These are phyloP conservation scores for Pyrus communis DNA, from an alignment of 306 rosid species.

Conservation along the genomic window DNA sequence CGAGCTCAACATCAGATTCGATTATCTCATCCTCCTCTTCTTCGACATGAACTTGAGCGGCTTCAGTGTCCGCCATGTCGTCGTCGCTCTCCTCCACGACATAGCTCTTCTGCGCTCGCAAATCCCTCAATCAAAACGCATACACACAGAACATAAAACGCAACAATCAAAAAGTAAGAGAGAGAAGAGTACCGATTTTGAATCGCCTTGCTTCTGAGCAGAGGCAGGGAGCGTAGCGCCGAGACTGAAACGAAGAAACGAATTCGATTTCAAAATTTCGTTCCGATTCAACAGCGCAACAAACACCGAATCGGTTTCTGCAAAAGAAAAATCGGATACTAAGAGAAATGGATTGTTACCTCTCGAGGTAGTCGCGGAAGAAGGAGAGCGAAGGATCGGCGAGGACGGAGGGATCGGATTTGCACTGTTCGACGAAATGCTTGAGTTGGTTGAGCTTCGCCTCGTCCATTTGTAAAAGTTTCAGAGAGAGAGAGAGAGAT, in stretches of 20 bases:
- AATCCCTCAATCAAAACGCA: neutral
- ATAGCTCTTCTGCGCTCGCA: constrained; percentile 16
- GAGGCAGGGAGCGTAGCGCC: constrained; percentile 58
- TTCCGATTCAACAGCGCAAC: neutral
- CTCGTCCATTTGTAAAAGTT: constrained; percentile 42
- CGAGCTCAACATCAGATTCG: constrained; percentile 81
- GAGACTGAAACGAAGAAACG: constrained; percentile 34
- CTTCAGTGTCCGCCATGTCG: constrained; percentile 40
- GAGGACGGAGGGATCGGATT: constrained; percentile 69
- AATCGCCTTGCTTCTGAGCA: constrained; percentile 17
- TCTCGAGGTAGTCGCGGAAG: constrained; percentile 84
- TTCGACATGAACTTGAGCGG: constrained; percentile 25
- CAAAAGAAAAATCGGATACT: neutral
- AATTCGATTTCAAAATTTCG: neutral
- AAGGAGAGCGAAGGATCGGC: constrained; percentile 75
- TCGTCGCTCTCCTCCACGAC: constrained; percentile 70
- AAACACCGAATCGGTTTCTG: neutral
- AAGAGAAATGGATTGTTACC: constrained; percentile 28
- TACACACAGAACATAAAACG: neutral
- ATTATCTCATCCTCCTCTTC: constrained; percentile 75
- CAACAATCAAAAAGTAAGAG: neutral
- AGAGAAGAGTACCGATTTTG: constrained; percentile 48
- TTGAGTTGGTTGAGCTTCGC: constrained; percentile 53
- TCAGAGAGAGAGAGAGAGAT: neutral
- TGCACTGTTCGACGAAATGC: constrained; percentile 69